Evolutionary conservation across 1,284 basidiomycete species (phyloP).

Genomic region (Moesziomyces globuligerus): DNA sequence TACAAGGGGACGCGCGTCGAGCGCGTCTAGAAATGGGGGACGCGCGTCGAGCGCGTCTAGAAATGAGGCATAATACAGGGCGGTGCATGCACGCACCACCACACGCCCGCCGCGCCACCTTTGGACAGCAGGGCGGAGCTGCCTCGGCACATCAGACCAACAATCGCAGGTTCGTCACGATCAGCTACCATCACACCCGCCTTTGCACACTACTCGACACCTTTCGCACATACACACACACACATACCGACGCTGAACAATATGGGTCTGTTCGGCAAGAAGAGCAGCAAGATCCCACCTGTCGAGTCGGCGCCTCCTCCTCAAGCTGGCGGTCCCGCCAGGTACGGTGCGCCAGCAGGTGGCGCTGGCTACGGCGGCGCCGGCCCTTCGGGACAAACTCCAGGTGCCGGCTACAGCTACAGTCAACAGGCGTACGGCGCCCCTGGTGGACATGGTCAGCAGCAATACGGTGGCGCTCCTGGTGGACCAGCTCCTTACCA

Average conservation of each 20-base stretch:
- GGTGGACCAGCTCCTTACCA: slow-evolving; percentile 16
- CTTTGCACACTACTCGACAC: no score
- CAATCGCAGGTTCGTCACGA: no score
- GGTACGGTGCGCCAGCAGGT: slow-evolving; percentile 25
- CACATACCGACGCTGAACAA: not conserved
- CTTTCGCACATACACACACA: not conserved
- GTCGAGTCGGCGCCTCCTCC: slow-evolving; percentile 26
- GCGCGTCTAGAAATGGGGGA: no score
- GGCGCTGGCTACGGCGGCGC: slow-evolving; percentile 18
- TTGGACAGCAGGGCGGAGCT: no score
- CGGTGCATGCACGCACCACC: not conserved
- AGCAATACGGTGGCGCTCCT: slow-evolving; percentile 23
- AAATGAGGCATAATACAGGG: no score
- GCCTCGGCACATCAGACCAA: no score
- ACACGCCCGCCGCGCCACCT: not conserved
- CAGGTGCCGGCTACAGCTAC: slow-evolving; percentile 15
- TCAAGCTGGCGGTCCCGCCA: slow-evolving; percentile 16
- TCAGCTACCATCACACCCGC: no score
- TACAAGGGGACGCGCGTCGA: no score
- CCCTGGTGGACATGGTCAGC: slow-evolving; percentile 19
- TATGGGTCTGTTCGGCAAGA: slow-evolving; percentile 50
- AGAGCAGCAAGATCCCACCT: slow-evolving; percentile 41
- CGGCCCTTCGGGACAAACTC: slow-evolving; percentile 11
- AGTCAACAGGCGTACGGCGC: not conserved
- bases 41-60: no score